Evolutionary conservation across 1,284 basidiomycete genomes (phyloP).

Genomic region (Golubevia pallescens): DNA sequence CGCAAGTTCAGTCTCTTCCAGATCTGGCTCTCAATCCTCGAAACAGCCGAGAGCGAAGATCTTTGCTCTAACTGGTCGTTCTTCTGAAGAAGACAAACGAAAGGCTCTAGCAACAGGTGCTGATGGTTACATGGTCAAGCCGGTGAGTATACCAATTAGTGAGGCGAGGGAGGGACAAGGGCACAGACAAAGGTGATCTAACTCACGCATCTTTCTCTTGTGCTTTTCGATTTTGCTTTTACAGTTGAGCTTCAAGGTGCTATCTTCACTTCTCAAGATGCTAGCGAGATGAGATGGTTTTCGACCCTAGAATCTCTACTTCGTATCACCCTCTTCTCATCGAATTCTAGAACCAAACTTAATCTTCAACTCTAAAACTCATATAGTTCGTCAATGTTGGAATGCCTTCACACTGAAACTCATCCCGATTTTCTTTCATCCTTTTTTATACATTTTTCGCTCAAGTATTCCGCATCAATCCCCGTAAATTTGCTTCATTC

Average conservation of each 20-base stretch:
- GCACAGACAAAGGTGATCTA: conserved; percentile 8
- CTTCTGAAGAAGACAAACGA: conserved; percentile 87
- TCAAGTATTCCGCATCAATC: too few species aligned
- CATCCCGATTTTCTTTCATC: too few species aligned
- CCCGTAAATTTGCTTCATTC: too few species aligned
- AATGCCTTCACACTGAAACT: too few species aligned
- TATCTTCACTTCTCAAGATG: conserved; percentile 33
- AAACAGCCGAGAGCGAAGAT: conserved; percentile 69
- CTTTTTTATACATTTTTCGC: too few species aligned
- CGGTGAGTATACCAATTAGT: conserved; percentile 21
- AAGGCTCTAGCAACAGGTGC: conserved; percentile 89
- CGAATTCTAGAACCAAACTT: too few species aligned
- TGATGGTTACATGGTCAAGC: conserved; percentile 81
- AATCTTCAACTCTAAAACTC: too few species aligned
- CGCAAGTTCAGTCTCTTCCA: conserved; percentile 12
- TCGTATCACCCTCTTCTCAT: too few species aligned
- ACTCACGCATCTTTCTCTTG: not conserved
- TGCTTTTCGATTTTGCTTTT: not conserved
- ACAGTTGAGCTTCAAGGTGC: conserved; percentile 28
- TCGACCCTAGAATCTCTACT: too few species aligned
- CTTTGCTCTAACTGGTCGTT: conserved; percentile 88
- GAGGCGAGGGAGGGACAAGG: not conserved
- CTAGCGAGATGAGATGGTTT: conserved; percentile 9
- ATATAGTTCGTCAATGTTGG: too few species aligned
- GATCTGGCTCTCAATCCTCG: conserved; percentile 53